These are phyloP conservation scores for Leavenworthia alabamica DNA, from an alignment of 345 rosid species.

Conservation along the genomic window DNA sequence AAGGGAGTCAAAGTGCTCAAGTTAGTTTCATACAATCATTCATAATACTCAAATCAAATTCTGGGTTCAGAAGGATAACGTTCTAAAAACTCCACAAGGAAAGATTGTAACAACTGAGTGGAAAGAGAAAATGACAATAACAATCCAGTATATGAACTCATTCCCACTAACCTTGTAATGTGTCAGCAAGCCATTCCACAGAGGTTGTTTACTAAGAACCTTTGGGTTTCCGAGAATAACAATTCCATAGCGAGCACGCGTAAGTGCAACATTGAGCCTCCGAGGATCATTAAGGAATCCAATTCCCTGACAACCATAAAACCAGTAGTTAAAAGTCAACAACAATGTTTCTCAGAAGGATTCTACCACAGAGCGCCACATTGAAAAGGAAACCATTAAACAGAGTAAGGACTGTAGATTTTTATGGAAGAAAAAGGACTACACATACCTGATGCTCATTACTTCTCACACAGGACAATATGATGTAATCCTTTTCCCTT, in stretches of 20 bases:
- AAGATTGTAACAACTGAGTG: not conserved
- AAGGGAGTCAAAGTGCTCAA: not conserved
- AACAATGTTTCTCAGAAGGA: constrained; percentile 4
- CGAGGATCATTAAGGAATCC: constrained; percentile 99
- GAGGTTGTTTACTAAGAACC: constrained; percentile 95
- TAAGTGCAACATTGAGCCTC: constrained; percentile 94
- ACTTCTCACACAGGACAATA: constrained; percentile 97
- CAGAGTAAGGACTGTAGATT: not conserved
- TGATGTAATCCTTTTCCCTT: constrained; percentile 97
- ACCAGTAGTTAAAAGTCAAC: constrained; percentile 12
- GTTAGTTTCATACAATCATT: not conserved
- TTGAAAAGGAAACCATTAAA: not conserved
- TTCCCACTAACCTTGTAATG: constrained; percentile 70
- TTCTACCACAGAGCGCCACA: not conserved
- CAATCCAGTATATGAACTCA: too few relatives aligned
- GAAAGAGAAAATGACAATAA: constrained; percentile 1
- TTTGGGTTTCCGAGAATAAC: constrained; percentile 97
- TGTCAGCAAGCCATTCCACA: constrained; percentile 94
- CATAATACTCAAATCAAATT: not conserved
- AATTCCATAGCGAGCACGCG: constrained; percentile 99
- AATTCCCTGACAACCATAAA: constrained; percentile 62
- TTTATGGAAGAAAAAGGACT: not conserved
- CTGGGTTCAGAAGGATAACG: not conserved
- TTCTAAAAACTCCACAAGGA: not conserved
- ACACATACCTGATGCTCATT: constrained; percentile 98